Evolutionary conservation across 2,329 filamentous ascomycete species (phyloP), one percentile per base, ranked within the genome.

Genomic region (Ceratocystis huliohia): DNA sequence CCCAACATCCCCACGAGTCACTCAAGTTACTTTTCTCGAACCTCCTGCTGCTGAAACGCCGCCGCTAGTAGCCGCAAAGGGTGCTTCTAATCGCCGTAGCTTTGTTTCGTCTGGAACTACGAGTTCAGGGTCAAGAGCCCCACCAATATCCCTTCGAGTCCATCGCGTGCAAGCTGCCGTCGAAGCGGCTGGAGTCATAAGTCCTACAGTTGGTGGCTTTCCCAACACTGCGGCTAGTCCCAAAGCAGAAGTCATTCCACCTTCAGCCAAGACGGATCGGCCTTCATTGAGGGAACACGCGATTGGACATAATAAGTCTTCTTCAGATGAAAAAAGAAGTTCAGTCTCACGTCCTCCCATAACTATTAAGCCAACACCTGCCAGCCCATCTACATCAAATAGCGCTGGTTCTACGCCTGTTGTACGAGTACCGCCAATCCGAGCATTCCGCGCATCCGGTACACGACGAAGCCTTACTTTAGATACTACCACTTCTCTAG

Each of bases 401-500:
- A 71, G 72, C 13, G 74, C 75, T 30, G 63, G 66, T 22, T 63
- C 66, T 22, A 65, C 33, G 10, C 61, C 48, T 8, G 61, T 64
- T 33, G 74, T 75, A 67, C 76, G 76, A 61, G 76, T 83, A 50
- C 80, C 82, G 17, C 82, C 82, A 6, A 84, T 84, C 71, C 79
- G 82, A 65, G 76, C 77, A 7, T 83, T 84, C 70, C 79, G 82
- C 68, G 83, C 82, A 30, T 83, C 82, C 46, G 80, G 79, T 70
- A 81, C 81, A 68, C 81, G 83, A 70, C 81, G 79, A 73, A 83
- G 81, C 72, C 74, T 80, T 28, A 75, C 75, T 15, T 75, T 81
- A 70, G 82, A 84, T 71, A 83, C 82, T 79, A 81, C 77, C 69
- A 76, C 77, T 65, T 75, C 75, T 30, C 71, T 76, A 69, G 75